Percentiles rank a stretch among this genome's conserved stretches.
These are phyloP conservation scores for Cornus florida DNA, from an alignment of 148 eudicot genomes.

Conservation along the genomic window DNA sequence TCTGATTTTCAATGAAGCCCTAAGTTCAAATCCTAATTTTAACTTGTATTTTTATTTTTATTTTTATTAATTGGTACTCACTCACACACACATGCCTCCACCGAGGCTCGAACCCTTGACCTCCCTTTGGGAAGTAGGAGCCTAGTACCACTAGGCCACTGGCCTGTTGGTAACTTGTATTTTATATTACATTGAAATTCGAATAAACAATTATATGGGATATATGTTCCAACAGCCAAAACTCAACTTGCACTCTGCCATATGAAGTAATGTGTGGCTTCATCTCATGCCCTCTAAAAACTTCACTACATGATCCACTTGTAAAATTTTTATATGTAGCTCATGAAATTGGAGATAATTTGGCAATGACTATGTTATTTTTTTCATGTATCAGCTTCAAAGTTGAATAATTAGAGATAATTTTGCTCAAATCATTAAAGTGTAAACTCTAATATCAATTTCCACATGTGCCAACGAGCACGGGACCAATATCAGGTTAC, in stretches of 20 bases:
- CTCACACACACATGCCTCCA: too few relatives aligned
- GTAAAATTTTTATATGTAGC: too few relatives aligned
- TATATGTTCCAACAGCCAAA: background rate
- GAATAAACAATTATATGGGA: background rate
- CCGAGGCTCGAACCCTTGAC: too few relatives aligned
- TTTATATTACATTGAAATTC: background rate
- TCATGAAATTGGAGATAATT: too few relatives aligned
- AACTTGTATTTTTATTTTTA: background rate
- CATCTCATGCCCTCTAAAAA: too few relatives aligned
- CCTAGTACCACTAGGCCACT: too few relatives aligned
- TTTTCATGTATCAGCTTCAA: slow-evolving; percentile 4
- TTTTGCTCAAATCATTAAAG: background rate
- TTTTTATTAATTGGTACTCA: too few relatives aligned
- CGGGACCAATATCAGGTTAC: background rate
- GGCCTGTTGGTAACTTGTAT: background rate
- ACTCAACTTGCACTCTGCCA: background rate
- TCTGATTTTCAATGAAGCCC: background rate
- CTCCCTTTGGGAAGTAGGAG: too few relatives aligned
- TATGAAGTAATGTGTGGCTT: too few relatives aligned
- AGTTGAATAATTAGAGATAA: background rate
- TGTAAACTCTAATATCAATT: background rate
- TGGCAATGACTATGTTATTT: background rate
- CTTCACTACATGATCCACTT: too few relatives aligned
- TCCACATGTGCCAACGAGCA: background rate
- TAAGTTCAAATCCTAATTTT: background rate